These are phyloP conservation scores for Kazachstania bromeliacearum DNA, from an alignment of 805 yeast genomes.

Conservation along the genomic window DNA sequence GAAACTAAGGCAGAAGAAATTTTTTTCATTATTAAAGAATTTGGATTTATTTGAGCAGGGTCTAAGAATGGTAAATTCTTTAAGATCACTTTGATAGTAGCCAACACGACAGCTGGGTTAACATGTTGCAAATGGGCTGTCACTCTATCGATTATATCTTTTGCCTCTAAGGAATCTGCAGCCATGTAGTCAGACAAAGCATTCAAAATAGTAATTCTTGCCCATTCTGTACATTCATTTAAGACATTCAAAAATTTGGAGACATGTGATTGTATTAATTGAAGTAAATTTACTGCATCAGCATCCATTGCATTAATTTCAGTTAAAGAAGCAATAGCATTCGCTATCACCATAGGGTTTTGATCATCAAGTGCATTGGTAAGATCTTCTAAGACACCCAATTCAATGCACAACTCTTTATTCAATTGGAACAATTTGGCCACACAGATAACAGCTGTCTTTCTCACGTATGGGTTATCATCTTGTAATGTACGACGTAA, in stretches of 20 bases:
- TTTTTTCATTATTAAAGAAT: slow-evolving; percentile 44
- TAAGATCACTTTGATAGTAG: slow-evolving; percentile 72
- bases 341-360: slow-evolving; percentile 96
- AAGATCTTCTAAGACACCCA: slow-evolving; percentile 70
- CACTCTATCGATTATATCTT: slow-evolving; percentile 78
- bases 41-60: slow-evolving; percentile 16
- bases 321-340: slow-evolving; percentile 75
- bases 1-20: slow-evolving; percentile 82
- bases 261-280: slow-evolving; percentile 32
- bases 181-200: slow-evolving; percentile 69
- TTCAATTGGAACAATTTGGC: slow-evolving; percentile 88
- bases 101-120: slow-evolving; percentile 87
- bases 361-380: slow-evolving; percentile 66
- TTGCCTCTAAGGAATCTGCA: slow-evolving; percentile 52
- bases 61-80: slow-evolving; percentile 49
- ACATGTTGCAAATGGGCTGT: slow-evolving; percentile 95
- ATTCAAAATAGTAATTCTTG: slow-evolving; percentile 78
- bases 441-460: slow-evolving; percentile 95
- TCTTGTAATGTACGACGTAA: slow-evolving; percentile 74
- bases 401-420: slow-evolving; percentile 70
- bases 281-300: slow-evolving; percentile 36
- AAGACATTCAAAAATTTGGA: slow-evolving; percentile 68
- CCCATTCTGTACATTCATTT: slow-evolving; percentile 99
- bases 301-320: slow-evolving; percentile 71
- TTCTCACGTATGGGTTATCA: slow-evolving; percentile 94